A percentile compares a stretch with the other conserved stretches of the same genome.
Evolutionary conservation across 768 basidiomycete genomes (phyloP).

Genomic region (Boletus subparvulus): DNA sequence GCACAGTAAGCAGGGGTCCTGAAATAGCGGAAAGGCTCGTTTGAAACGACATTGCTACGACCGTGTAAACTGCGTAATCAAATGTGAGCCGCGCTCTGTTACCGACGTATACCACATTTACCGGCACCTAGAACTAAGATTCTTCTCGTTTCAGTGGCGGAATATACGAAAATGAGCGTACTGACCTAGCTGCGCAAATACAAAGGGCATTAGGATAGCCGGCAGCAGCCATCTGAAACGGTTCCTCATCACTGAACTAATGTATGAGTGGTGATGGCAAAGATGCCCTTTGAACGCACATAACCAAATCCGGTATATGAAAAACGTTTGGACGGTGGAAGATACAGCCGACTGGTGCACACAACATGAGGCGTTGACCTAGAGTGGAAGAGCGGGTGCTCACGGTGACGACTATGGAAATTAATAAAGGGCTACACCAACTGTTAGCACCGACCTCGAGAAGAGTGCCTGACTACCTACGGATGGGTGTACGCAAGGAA

Average conservation of each 20-base stretch:
- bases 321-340: conserved; percentile 22
- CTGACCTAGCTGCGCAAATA: conserved; percentile 19
- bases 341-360: conserved; percentile 19
- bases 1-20: conserved; percentile 18
- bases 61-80: not conserved
- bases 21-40: conserved; percentile 18
- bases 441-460: conserved; percentile 6
- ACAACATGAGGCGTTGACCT: conserved; percentile 13
- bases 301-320: conserved; percentile 27
- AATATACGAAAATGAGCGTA: not conserved
- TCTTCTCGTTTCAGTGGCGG: conserved; percentile 1
- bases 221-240: conserved; percentile 22
- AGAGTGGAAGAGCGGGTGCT: conserved; percentile 1
- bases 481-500: conserved; percentile 18
- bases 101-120: conserved; percentile 1
- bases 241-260: conserved; percentile 9
- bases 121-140: conserved; percentile 14
- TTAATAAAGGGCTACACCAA: conserved; percentile 16
- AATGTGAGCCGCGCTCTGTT: conserved; percentile 2
- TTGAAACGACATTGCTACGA: conserved; percentile 7
- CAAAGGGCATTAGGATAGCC: conserved; percentile 16
- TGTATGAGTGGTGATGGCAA: not conserved
- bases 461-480: conserved; percentile 15
- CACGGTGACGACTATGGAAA: conserved; percentile 24
- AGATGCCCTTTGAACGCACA: conserved; percentile 8